phyloP scores from a whole-genome alignment of 2,329 filamentous ascomycete genomes.

The Stagonosporopsis chrysanthemi region DNA sequence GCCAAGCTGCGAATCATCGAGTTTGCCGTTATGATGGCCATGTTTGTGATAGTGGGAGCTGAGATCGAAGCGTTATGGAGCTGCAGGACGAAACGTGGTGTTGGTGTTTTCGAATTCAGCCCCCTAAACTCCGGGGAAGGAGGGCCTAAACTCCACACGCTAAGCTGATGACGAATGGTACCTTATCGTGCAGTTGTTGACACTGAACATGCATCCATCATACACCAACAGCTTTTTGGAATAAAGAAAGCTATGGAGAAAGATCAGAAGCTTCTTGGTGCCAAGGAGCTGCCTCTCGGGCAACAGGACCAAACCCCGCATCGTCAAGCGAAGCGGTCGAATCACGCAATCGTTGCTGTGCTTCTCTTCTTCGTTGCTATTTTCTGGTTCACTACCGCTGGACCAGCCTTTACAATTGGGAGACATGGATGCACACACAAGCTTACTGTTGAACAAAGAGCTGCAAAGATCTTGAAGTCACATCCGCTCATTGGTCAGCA shows the following conservation, averaged over 20 bases:
- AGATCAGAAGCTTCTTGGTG: background rate
- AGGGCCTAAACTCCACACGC: conserved; percentile 3
- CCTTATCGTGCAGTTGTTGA: conserved; percentile 5
- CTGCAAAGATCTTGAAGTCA: conserved; percentile 44
- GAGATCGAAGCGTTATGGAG: background rate
- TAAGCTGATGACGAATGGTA: conserved; percentile 9
- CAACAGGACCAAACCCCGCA: conserved; percentile 1
- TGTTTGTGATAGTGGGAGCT: conserved; percentile 50
- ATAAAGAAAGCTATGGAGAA: conserved; percentile 18
- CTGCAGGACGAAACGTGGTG: conserved; percentile 6
- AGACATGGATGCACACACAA: conserved; percentile 9
- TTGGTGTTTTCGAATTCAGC: conserved; percentile 11
- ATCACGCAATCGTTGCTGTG: conserved; percentile 17
- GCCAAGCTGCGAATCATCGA: conserved; percentile 83
- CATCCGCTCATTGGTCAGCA: conserved; percentile 52
- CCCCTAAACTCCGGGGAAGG: conserved; percentile 25
- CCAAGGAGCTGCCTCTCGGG: conserved; percentile 4
- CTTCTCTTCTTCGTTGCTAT: conserved; percentile 18
- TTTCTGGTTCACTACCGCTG: conserved; percentile 11
- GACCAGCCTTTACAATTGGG: conserved; percentile 7
- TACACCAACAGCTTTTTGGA: background rate
- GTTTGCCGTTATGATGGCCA: conserved; percentile 82
- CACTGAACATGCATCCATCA: background rate
- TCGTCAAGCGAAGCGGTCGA: conserved; percentile 2
- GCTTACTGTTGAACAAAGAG: conserved; percentile 42